Conservation (phyloP, 805 yeast genomes). For the Pachysolen tannophilus region DNA sequence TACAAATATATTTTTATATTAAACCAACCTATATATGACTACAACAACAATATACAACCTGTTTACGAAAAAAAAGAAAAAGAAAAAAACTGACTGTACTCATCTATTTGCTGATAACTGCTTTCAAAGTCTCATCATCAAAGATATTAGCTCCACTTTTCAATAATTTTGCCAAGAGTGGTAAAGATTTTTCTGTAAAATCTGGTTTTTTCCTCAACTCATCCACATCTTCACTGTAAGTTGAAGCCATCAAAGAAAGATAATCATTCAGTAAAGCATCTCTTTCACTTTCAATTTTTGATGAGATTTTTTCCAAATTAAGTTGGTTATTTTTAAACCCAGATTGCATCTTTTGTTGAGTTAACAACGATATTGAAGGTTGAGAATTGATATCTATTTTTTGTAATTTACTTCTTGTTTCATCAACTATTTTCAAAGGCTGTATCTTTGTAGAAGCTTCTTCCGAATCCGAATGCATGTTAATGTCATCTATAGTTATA, state of each 20-base stretch:
- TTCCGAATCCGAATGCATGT: slow-evolving; percentile 21
- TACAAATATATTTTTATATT: too few species aligned
- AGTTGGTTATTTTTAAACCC: too few species aligned
- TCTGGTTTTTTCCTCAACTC: slow-evolving; percentile 55
- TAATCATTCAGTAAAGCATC: slow-evolving; percentile 40
- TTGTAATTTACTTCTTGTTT: slow-evolving; percentile 11
- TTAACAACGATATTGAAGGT: slow-evolving; percentile 2
- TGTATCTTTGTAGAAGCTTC: slow-evolving; percentile 8
- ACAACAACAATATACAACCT: too few species aligned
- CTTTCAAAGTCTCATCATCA: slow-evolving; percentile 41
- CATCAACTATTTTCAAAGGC: slow-evolving; percentile 12
- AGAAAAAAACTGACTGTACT: too few species aligned
- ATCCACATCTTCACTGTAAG: slow-evolving; percentile 56
- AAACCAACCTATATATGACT: too few species aligned
- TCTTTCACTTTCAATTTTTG: slow-evolving; percentile 19
- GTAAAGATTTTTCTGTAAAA: slow-evolving; percentile 50
- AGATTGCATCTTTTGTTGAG: slow-evolving; percentile 4
- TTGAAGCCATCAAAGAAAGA: slow-evolving; percentile 45
- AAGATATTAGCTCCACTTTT: slow-evolving; percentile 54
- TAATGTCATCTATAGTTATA: slow-evolving; percentile 15
- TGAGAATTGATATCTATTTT: slow-evolving; percentile 10
- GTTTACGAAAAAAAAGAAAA: too few species aligned
- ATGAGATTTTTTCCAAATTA: slow-evolving; percentile 18
- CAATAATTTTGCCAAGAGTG: slow-evolving; percentile 46
- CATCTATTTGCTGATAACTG: too few species aligned